phyloP scores from a whole-genome alignment of 148 eudicot species.

The Dianthus caryophyllus region DNA sequence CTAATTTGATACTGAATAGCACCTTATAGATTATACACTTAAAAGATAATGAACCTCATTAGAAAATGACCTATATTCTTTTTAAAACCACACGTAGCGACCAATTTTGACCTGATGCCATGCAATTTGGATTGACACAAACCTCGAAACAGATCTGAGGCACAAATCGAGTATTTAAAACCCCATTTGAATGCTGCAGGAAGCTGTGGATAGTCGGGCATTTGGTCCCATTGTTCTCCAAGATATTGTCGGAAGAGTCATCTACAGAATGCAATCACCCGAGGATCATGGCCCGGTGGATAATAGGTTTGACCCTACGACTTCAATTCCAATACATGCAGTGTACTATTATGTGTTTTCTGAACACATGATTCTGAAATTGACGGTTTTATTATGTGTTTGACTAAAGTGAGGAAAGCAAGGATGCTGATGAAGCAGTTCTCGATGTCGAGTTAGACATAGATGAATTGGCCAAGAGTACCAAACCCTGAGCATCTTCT shows the following conservation, averaged over 20 bases:
- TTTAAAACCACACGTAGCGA: too few relatives aligned
- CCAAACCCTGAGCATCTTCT: not conserved
- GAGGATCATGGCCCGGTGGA: conserved; percentile 21
- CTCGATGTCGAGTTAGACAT: conserved; percentile 10
- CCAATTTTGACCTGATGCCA: too few relatives aligned
- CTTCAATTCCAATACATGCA: not conserved
- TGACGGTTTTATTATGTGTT: not conserved
- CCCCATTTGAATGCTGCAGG: conserved; percentile 14
- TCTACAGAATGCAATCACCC: conserved; percentile 23
- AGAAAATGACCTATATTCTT: too few relatives aligned
- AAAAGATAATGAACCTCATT: too few relatives aligned
- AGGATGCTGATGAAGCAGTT: conserved; percentile 11
- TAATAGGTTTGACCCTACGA: conserved; percentile 18
- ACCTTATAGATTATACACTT: too few relatives aligned
- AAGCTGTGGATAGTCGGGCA: conserved; percentile 31
- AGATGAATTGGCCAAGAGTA: conserved; percentile 16
- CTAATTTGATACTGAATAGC: too few relatives aligned
- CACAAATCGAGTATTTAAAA: too few relatives aligned
- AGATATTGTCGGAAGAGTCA: conserved; percentile 27
- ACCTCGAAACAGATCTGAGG: too few relatives aligned
- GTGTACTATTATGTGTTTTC: not conserved
- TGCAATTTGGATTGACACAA: too few relatives aligned
- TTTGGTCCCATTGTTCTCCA: conserved; percentile 22
- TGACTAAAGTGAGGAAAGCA: conserved; percentile 14
- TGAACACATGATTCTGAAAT: not conserved